Conservation (phyloP, 2,329 filamentous ascomycete species). For the Fusarium nisikadoi region DNA sequence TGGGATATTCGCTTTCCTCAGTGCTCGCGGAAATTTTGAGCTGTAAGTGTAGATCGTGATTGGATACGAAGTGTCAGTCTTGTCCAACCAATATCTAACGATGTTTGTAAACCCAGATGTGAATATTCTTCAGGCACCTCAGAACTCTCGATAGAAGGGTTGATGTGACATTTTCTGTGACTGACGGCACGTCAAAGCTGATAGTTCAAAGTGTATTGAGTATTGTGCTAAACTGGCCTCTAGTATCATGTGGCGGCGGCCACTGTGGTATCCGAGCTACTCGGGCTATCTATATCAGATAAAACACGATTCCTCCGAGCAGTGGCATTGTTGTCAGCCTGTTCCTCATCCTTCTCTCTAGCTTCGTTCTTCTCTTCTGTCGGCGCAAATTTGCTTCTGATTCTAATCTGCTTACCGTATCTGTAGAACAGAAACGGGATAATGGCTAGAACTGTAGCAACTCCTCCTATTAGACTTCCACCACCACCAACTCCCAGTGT, state of each 20-base stretch:
- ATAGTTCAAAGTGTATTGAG: background rate
- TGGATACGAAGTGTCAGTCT: background rate
- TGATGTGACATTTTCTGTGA: background rate
- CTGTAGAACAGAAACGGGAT: conserved; percentile 37
- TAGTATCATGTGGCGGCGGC: background rate
- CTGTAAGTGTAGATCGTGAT: background rate
- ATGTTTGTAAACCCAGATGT: background rate
- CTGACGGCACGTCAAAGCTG: background rate
- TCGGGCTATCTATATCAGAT: background rate
- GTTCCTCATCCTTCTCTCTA: conserved; percentile 16
- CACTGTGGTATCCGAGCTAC: conserved; percentile 7
- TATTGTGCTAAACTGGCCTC: background rate
- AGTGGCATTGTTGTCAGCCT: background rate
- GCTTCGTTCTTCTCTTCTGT: conserved; percentile 7
- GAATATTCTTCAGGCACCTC: background rate
- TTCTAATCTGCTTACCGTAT: conserved; percentile 32
- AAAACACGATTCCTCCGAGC: background rate
- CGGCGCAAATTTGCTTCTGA: conserved; percentile 33
- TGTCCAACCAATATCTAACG: background rate
- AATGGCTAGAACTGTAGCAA: conserved; percentile 25
- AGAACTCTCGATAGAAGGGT: background rate
- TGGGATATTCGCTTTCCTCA: background rate
- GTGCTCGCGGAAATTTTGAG: background rate
- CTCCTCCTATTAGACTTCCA: conserved; percentile 30
- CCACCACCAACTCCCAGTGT: conserved; percentile 33